Conservation (phyloP, 768 basidiomycete genomes). For the Clathrus columnatus region DNA sequence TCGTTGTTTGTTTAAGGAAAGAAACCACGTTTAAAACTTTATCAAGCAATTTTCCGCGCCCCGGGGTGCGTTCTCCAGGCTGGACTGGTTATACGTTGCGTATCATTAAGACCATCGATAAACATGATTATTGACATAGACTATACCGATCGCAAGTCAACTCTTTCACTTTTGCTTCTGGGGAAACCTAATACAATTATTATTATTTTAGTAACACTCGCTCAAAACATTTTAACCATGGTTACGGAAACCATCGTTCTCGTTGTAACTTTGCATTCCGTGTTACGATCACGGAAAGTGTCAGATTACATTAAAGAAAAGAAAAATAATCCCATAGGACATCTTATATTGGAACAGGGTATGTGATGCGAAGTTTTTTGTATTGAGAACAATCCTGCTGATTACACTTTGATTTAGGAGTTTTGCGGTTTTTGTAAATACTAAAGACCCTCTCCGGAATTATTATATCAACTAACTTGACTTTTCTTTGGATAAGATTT, state of each 20-base stretch:
- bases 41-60: background rate
- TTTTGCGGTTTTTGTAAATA: background rate
- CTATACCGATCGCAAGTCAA: background rate
- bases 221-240: background rate
- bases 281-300: background rate
- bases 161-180: background rate
- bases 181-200: background rate
- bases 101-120: background rate
- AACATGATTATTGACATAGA: background rate
- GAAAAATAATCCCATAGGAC: background rate
- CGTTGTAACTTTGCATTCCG: background rate
- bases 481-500: background rate
- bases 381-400: background rate
- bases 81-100: background rate
- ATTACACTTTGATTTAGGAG: background rate
- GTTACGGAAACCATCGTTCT: background rate
- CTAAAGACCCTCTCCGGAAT: background rate
- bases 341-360: background rate
- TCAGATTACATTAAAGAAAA: background rate
- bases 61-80: background rate
- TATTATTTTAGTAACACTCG: background rate
- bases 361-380: background rate
- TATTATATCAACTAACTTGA: background rate
- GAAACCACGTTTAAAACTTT: background rate
- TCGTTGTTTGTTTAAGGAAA: background rate